These are phyloP conservation scores for Basipetospora chlamydospora DNA, from an alignment of 2,329 filamentous ascomycete genomes.

Conservation along the genomic window DNA sequence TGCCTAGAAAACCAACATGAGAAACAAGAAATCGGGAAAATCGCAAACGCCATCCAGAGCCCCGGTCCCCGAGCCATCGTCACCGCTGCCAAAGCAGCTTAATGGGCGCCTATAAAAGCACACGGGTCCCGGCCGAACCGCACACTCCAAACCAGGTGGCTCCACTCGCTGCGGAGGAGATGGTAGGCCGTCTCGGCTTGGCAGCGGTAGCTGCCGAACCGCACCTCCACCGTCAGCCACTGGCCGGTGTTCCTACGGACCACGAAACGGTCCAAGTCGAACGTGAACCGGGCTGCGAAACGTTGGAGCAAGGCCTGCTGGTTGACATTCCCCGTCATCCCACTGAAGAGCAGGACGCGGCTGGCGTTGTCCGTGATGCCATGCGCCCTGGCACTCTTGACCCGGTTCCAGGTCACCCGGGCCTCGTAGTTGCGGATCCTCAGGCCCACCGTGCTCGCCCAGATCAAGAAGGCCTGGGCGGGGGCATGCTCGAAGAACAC, in stretches of 20 bases:
- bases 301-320: conserved; percentile 20
- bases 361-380: conserved; percentile 17
- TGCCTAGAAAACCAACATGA: too few species aligned
- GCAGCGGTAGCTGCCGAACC: conserved; percentile 39
- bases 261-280: conserved; percentile 29
- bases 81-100: too few species aligned
- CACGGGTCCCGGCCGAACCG: conserved; percentile 8
- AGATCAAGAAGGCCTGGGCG: conserved; percentile 20
- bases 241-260: conserved; percentile 14
- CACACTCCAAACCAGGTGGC: conserved; percentile 6
- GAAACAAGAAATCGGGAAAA: too few species aligned
- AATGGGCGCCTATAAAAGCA: too few species aligned
- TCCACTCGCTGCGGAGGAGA: conserved; percentile 12
- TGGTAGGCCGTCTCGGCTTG: conserved; percentile 36
- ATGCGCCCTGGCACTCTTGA: conserved; percentile 22
- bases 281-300: conserved; percentile 28
- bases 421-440: conserved; percentile 21
- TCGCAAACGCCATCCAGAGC: too few species aligned
- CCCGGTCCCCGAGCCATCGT: too few species aligned
- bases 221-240: conserved; percentile 28
- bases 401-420: conserved; percentile 31
- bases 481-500: conserved; percentile 29
- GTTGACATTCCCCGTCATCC: conserved; percentile 29
- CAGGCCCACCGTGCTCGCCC: conserved; percentile 16
- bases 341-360: conserved; percentile 36